Percentiles rank a stretch among this genome's conserved stretches.
These are phyloP conservation scores for Incumbomyces lentus DNA, from an alignment of 2,329 filamentous ascomycete genomes.

Conservation along the genomic window DNA sequence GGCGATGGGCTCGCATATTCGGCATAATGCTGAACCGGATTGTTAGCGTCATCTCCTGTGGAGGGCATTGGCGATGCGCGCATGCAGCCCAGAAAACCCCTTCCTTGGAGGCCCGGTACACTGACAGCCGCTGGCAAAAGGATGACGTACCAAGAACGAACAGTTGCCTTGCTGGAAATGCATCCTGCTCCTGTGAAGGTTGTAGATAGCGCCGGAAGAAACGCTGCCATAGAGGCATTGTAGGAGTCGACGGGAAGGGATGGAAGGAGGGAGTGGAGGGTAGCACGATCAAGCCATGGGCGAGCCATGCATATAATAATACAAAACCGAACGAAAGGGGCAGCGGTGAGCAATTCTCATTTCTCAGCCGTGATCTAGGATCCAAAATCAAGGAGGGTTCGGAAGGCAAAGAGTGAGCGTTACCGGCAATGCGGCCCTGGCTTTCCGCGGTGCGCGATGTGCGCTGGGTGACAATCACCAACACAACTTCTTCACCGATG, in stretches of 20 bases:
- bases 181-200: constrained; percentile 25
- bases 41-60: constrained; percentile 11
- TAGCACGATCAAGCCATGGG: background rate
- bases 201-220: background rate
- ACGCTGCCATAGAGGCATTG: constrained; percentile 1
- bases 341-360: constrained; percentile 2
- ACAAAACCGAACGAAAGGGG: background rate
- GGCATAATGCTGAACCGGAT: constrained; percentile 59
- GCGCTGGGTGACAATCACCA: background rate
- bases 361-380: background rate
- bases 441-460: background rate
- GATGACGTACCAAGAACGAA: constrained; percentile 35
- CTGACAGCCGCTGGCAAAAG: constrained; percentile 1
- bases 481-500: constrained; percentile 4
- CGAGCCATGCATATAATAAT: constrained; percentile 1
- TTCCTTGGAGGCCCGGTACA: too few relatives aligned
- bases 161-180: constrained; percentile 50
- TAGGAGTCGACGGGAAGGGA: background rate
- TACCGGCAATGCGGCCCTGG: background rate
- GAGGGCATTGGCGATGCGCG: background rate
- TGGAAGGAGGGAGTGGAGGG: too few relatives aligned
- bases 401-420: background rate
- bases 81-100: background rate
- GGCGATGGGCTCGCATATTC: constrained; percentile 95
- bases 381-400: background rate